Evolutionary conservation across 2,329 filamentous ascomycete genomes (phyloP), one percentile per base, ranked within the genome.

Genomic region (Paecilomyces variotii): DNA sequence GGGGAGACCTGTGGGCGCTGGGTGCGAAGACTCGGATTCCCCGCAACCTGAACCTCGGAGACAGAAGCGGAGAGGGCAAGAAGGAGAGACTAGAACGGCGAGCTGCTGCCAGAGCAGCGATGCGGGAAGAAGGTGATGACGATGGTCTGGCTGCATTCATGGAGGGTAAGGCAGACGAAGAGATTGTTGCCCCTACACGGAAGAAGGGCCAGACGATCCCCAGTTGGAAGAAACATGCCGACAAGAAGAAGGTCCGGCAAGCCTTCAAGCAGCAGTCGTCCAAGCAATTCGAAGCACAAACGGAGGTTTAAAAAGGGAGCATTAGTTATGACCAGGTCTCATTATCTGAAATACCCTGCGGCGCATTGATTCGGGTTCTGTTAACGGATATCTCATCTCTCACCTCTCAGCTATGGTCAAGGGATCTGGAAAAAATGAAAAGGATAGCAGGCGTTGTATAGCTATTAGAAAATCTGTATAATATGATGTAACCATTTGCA

Each of bases 1-100:
- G 93, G 94, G 94, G 94, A 45, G 94, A 97, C 71, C 79, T 97
- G 9, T 99, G 94, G 94, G 91, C 93, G 0, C 80, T 97, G 0
- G 94, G 94, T 0, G 93, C 92, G 25, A 97, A 97, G 80, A 95
- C 91, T 0, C 82, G 91, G 11, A 82, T 88, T 3, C 69, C 74
- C 1, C 79, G 89, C 53, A 79, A 77, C 12, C 76, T 89, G 51
- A 83, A 86, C 6, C 74, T 88, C 2, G 89, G 89, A 2, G 70
- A 68, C 56, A 67, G 66, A 72, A 66, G 60, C n/a, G 77, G 73
- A 61, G 75, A 70, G 54, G 68, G 71, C 39, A 75, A 73, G 62
- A 75, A 74, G 58, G 72, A 75, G 50, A 64, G 74, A 64, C 57
- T 74, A 65, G 70, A 76, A 68, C 70, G 74, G 64, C 57, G 69